phyloP scores from a whole-genome alignment of 176 grass and related monocot genomes.

The Tillandsia fasciculata region DNA sequence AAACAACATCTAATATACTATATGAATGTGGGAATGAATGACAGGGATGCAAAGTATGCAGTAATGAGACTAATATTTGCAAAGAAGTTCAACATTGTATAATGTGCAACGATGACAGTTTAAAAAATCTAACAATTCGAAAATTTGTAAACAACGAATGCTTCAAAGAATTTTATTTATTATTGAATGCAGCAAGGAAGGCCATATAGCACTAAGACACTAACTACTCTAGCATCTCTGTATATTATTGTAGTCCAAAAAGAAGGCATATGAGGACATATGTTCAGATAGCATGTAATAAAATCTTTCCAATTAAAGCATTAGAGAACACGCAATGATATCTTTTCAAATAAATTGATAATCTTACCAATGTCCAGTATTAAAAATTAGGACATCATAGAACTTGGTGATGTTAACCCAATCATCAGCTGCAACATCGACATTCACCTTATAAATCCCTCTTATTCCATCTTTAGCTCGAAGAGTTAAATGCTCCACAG shows the following conservation, averaged over 20 bases:
- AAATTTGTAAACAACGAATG: neutral
- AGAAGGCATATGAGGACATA: neutral
- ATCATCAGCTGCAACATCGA: conserved; percentile 66
- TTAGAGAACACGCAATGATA: neutral
- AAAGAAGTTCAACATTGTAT: too few species aligned
- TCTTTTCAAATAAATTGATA: neutral
- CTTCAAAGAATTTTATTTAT: neutral
- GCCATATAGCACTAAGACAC: too few species aligned
- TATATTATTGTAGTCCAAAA: neutral
- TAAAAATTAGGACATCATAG: conserved; percentile 86
- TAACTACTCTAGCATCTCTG: neutral
- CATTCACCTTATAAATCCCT: conserved; percentile 60
- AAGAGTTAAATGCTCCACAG: conserved; percentile 35
- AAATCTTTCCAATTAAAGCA: neutral
- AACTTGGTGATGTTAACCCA: conserved; percentile 70
- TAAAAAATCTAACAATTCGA: neutral
- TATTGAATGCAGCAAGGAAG: too few species aligned
- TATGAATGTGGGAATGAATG: too few species aligned
- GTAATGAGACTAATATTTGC: neutral
- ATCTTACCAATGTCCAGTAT: conserved; percentile 92
- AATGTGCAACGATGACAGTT: neutral
- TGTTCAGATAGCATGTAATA: neutral
- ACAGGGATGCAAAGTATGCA: neutral
- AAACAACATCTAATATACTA: too few species aligned
- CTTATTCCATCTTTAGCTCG: conserved; percentile 42